phyloP scores from a whole-genome alignment of 2,329 filamentous ascomycete genomes.

The Talaromyces sp. region DNA sequence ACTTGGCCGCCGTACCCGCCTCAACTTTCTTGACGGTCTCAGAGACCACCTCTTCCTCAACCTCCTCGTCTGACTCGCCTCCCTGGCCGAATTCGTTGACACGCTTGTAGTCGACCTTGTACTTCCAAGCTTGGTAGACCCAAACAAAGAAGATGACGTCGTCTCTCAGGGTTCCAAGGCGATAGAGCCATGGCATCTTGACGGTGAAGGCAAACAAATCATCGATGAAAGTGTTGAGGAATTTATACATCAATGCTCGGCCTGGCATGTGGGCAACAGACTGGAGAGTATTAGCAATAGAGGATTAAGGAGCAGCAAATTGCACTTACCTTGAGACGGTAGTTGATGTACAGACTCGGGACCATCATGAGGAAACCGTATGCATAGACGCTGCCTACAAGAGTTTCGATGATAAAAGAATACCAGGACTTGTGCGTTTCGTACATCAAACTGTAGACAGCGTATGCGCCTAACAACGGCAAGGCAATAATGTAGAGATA shows the following conservation, averaged over 20 bases:
- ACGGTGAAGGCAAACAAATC: slow-evolving; percentile 98
- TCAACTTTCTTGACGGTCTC: slow-evolving; percentile 20
- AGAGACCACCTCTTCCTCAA: slow-evolving; percentile 44
- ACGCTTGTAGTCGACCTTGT: slow-evolving; percentile 84
- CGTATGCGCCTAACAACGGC: slow-evolving; percentile 83
- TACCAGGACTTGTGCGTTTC: slow-evolving; percentile 98
- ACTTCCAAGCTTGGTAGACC: slow-evolving; percentile 88
- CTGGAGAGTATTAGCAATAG: slow-evolving; percentile 31
- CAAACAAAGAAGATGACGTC: slow-evolving; percentile 99
- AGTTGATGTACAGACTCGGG: slow-evolving; percentile 96
- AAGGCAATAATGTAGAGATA: slow-evolving; percentile 94
- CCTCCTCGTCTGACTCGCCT: slow-evolving; percentile 71
- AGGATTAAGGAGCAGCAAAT: neutral
- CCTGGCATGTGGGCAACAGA: slow-evolving; percentile 92
- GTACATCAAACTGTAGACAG: slow-evolving; percentile 85
- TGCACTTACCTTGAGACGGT: slow-evolving; percentile 72
- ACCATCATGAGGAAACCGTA: slow-evolving; percentile 99
- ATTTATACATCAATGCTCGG: slow-evolving; percentile 97
- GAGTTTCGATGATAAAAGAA: slow-evolving; percentile 88
- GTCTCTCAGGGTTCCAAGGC: slow-evolving; percentile 86
- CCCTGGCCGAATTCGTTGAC: slow-evolving; percentile 99
- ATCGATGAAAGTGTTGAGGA: slow-evolving; percentile 98
- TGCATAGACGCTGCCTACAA: slow-evolving; percentile 93
- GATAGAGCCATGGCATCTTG: slow-evolving; percentile 95
- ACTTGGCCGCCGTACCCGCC: slow-evolving; percentile 21